phyloP scores from a whole-genome alignment of 768 basidiomycete species.

The Coprinellus micaceus region DNA sequence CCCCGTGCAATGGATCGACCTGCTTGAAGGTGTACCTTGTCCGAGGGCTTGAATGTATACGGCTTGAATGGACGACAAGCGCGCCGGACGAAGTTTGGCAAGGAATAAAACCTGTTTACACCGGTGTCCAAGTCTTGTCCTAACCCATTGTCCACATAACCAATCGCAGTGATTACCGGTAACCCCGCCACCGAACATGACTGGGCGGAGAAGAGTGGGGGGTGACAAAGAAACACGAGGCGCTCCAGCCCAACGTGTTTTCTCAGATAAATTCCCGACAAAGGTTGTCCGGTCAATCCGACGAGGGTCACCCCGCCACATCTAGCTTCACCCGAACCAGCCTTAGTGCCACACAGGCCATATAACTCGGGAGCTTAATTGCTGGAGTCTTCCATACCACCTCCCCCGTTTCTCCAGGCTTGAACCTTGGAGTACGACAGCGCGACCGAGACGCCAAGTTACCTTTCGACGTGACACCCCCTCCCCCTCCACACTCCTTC shows the following conservation, averaged over 20 bases:
- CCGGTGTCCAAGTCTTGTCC: too few relatives aligned
- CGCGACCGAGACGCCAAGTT: not conserved
- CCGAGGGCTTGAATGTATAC: too few relatives aligned
- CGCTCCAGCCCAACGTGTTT: constrained; percentile 2
- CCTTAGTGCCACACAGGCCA: too few relatives aligned
- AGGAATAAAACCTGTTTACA: too few relatives aligned
- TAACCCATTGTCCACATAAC: too few relatives aligned
- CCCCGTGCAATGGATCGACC: too few relatives aligned
- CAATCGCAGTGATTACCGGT: too few relatives aligned
- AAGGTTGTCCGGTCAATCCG: constrained; percentile 1
- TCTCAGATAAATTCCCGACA: constrained; percentile 1
- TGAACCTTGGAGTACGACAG: not conserved
- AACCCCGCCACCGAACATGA: not conserved
- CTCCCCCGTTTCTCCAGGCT: not conserved
- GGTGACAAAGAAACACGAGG: constrained; percentile 9
- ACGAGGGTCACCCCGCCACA: not conserved
- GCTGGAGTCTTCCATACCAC: not conserved
- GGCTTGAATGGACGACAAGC: too few relatives aligned
- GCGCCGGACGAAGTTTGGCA: too few relatives aligned
- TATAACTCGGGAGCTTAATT: not conserved
- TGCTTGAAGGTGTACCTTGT: too few relatives aligned
- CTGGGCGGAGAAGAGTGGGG: not conserved
- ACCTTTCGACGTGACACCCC: not conserved
- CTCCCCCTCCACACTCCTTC: not conserved
- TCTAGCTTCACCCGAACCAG: too few relatives aligned